Conservation (phyloP, 352 stramenopile genomes). For the Globisporangium okanoganense region DNA sequence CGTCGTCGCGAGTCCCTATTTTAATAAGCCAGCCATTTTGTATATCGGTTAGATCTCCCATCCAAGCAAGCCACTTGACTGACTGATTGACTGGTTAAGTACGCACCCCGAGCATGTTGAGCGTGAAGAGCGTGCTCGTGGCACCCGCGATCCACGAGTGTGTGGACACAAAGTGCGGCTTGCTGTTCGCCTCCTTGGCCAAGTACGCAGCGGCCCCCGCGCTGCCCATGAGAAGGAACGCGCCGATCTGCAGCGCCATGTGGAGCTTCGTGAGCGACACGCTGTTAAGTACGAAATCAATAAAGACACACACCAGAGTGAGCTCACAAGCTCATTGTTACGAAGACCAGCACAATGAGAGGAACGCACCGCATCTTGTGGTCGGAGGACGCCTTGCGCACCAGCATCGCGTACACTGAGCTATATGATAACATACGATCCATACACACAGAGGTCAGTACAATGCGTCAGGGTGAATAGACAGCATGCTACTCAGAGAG, state of each 20-base stretch:
- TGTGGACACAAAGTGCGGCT: conserved; percentile 64
- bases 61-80: neutral
- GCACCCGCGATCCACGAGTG: conserved; percentile 63
- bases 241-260: conserved; percentile 42
- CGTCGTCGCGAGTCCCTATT: conserved; percentile 42
- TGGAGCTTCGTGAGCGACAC: conserved; percentile 44
- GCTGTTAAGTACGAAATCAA: conserved; percentile 19
- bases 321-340: neutral
- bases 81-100: neutral
- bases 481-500: neutral
- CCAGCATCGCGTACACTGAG: conserved; percentile 56
- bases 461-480: neutral
- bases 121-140: conserved; percentile 36
- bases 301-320: neutral
- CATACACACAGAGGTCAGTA: neutral
- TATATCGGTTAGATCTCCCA: neutral
- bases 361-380: conserved; percentile 36
- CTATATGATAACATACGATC: conserved; percentile 9
- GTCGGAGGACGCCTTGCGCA: conserved; percentile 43
- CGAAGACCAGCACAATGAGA: too few species aligned
- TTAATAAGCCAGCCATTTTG: neutral
- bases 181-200: conserved; percentile 55
- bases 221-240: conserved; percentile 36
- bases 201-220: conserved; percentile 44
- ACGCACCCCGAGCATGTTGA: conserved; percentile 59